phyloP scores from a whole-genome alignment of 2,329 filamentous ascomycete species.

The Aspergillus tanneri region DNA sequence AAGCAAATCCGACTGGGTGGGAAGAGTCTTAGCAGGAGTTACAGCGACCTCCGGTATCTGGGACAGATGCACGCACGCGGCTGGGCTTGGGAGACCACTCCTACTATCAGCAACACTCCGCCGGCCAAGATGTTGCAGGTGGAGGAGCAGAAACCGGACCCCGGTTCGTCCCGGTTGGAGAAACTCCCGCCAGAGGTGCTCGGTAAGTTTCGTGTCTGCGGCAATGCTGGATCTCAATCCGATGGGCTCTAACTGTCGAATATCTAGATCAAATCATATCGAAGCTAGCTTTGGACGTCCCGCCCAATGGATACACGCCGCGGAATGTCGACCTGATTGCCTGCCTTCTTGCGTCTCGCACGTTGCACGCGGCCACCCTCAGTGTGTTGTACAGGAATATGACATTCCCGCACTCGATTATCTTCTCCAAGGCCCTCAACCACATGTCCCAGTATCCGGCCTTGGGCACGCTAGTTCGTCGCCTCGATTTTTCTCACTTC shows the following conservation, averaged over 20 bases:
- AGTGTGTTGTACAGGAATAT: conserved; percentile 75
- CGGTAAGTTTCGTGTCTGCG: conserved; percentile 52
- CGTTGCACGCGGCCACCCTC: conserved; percentile 69
- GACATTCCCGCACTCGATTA: conserved; percentile 77
- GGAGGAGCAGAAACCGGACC: conserved; percentile 24
- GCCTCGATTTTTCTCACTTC: conserved; percentile 82
- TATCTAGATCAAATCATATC: conserved; percentile 68
- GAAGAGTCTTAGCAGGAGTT: conserved; percentile 46
- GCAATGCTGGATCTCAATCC: not conserved
- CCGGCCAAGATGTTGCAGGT: conserved; percentile 24
- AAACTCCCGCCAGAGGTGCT: conserved; percentile 68
- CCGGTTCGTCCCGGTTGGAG: conserved; percentile 58
- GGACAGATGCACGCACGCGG: conserved; percentile 38
- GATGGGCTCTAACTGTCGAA: conserved; percentile 12
- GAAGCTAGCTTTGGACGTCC: conserved; percentile 70
- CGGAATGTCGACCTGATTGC: conserved; percentile 78
- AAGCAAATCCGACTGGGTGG: conserved; percentile 48
- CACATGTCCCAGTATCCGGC: conserved; percentile 66
- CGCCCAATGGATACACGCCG: conserved; percentile 70
- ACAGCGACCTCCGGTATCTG: conserved; percentile 41
- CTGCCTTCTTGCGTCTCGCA: conserved; percentile 71
- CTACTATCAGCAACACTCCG: conserved; percentile 16
- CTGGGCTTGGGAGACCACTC: conserved; percentile 44
- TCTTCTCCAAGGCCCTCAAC: conserved; percentile 76
- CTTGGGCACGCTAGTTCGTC: conserved; percentile 72